Conservation (phyloP, 352 stramenopile genomes). For the Globisporangium parvum region DNA sequence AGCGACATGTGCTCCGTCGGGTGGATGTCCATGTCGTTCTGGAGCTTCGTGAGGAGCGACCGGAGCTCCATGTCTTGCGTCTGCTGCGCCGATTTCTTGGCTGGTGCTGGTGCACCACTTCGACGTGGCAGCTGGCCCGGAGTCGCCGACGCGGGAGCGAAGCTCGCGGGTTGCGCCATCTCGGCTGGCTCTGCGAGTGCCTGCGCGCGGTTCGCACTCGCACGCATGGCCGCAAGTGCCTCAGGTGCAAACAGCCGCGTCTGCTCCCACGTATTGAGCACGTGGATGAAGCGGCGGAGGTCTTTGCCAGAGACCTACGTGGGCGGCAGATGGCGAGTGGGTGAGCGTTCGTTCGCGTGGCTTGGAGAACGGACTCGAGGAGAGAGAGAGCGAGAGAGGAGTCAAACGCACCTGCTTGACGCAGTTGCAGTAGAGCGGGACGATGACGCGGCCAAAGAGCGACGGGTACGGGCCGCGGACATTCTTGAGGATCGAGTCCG, state of each 20-base stretch:
- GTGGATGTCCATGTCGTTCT: slow-evolving; percentile 87
- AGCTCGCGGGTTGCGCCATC: slow-evolving; percentile 35
- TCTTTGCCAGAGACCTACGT: slow-evolving; percentile 69
- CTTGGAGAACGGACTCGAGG: too few relatives aligned
- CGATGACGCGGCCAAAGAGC: slow-evolving; percentile 66
- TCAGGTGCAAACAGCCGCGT: slow-evolving; percentile 52
- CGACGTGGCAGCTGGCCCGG: too few relatives aligned
- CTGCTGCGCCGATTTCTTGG: slow-evolving; percentile 14
- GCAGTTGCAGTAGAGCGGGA: slow-evolving; percentile 83
- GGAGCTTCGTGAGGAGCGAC: slow-evolving; percentile 71
- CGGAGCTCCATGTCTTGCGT: slow-evolving; percentile 77
- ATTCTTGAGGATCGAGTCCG: slow-evolving; percentile 89
- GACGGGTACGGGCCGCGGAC: slow-evolving; percentile 63
- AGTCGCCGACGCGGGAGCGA: slow-evolving; percentile 49
- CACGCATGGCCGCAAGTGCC: slow-evolving; percentile 59
- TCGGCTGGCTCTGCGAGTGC: slow-evolving; percentile 38
- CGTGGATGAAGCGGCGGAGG: slow-evolving; percentile 77
- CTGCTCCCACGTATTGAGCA: slow-evolving; percentile 82
- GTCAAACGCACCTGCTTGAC: slow-evolving; percentile 51
- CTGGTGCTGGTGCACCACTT: slow-evolving; percentile 7
- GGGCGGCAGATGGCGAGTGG: too few relatives aligned
- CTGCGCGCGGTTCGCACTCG: slow-evolving; percentile 48
- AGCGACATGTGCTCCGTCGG: slow-evolving; percentile 81
- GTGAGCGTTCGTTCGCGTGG: too few relatives aligned
- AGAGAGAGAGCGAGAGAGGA: background rate